A percentile compares a stretch with the other conserved stretches of the same genome.
Conservation (phyloP, 1,139 yeast genomes). For the Arxiozyma slooffiae region DNA sequence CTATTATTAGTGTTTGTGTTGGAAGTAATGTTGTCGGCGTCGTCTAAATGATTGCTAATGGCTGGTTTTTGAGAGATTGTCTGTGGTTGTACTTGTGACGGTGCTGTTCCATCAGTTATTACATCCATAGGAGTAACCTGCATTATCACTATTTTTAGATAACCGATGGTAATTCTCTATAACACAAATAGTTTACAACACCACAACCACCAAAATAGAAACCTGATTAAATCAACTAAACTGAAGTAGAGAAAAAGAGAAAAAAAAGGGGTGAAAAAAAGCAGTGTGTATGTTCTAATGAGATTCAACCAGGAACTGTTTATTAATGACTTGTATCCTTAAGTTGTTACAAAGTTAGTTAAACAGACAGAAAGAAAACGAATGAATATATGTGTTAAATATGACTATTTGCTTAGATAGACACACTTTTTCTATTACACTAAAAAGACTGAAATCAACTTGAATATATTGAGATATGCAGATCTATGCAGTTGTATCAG, state of each 20-base stretch:
- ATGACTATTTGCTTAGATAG: not conserved
- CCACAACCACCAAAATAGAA: not conserved
- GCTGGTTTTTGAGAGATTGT: not conserved
- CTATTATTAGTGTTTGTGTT: not conserved
- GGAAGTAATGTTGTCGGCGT: not conserved
- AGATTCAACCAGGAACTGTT: not conserved
- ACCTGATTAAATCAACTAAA: too few species aligned
- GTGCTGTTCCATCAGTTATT: not conserved
- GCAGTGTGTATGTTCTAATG: not conserved
- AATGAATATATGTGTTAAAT: not conserved
- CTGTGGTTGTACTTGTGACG: not conserved
- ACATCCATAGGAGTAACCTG: not conserved
- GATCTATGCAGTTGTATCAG: too few species aligned
- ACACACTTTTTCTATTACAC: not conserved
- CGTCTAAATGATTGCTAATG: not conserved
- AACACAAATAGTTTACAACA: not conserved
- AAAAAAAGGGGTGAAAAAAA: too few species aligned
- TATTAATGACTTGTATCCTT: not conserved
- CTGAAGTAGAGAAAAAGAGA: too few species aligned
- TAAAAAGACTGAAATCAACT: too few species aligned
- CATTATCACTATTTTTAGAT: not conserved
- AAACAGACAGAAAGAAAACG: not conserved
- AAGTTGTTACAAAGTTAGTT: not conserved
- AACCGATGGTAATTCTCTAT: not conserved
- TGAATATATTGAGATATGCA: too few species aligned